Evolutionary conservation across 2,329 filamentous ascomycete species (phyloP).

Genomic region (Exserohilum turcica): DNA sequence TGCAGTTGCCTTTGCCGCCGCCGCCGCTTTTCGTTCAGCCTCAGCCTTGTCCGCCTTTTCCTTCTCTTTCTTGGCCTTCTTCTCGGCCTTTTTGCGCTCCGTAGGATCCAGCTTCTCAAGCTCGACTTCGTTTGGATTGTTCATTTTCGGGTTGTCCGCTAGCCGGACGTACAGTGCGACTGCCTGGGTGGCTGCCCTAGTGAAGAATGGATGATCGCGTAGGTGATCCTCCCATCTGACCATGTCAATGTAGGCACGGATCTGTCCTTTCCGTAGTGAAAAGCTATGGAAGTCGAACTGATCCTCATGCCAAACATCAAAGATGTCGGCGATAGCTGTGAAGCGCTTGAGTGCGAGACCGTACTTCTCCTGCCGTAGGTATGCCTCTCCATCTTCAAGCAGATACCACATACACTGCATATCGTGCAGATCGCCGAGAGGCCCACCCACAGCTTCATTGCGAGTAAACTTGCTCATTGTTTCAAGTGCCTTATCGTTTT

Average conservation of each 20-base stretch:
- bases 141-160: conserved; percentile 72
- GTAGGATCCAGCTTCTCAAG: conserved; percentile 58
- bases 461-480: conserved; percentile 95
- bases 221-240: conserved; percentile 92
- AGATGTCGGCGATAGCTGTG: conserved; percentile 85
- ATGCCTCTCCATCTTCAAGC: conserved; percentile 91
- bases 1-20: conserved; percentile 62
- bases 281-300: conserved; percentile 99
- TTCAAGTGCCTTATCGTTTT: conserved; percentile 82
- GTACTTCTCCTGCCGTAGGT: conserved; percentile 78
- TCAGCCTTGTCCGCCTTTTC: conserved; percentile 75
- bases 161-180: conserved; percentile 80
- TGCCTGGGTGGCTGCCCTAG: conserved; percentile 79
- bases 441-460: conserved; percentile 84
- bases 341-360: conserved; percentile 92
- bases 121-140: conserved; percentile 66
- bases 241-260: conserved; percentile 94
- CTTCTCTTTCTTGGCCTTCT: conserved; percentile 84
- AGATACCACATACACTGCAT: conserved; percentile 99
- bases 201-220: conserved; percentile 91
- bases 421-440: conserved; percentile 87
- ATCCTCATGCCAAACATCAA: conserved; percentile 97
- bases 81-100: conserved; percentile 83
- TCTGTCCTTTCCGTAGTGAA: conserved; percentile 94
- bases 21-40: conserved; percentile 79